Conservation (phyloP, 208 protist species). For the Kentomonas sorsogonicus region DNA sequence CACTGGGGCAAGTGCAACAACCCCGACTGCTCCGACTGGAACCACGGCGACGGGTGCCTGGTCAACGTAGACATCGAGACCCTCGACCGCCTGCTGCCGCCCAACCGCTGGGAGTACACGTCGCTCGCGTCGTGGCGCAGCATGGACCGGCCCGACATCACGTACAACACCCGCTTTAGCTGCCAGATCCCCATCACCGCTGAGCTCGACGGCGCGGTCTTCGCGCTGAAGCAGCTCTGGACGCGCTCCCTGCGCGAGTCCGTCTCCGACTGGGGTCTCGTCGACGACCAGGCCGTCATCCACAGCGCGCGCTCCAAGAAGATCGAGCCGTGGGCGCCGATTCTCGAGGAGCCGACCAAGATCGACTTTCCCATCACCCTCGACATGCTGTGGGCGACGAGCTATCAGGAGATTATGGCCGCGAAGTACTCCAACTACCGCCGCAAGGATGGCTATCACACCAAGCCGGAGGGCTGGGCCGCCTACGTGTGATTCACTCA, state of each 20-base stretch:
- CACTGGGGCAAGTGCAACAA: conserved; percentile 89
- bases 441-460: conserved; percentile 84
- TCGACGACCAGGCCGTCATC: conserved; percentile 69
- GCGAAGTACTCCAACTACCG: conserved; percentile 74
- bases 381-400: conserved; percentile 85
- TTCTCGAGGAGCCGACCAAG: conserved; percentile 84
- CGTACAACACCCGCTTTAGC: conserved; percentile 86
- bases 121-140: conserved; percentile 71
- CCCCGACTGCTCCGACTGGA: conserved; percentile 83
- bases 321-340: conserved; percentile 88
- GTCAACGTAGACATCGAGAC: conserved; percentile 90
- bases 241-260: conserved; percentile 73
- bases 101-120: conserved; percentile 88
- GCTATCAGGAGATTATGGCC: conserved; percentile 86
- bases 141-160: conserved; percentile 77
- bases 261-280: conserved; percentile 70
- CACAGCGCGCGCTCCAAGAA: conserved; percentile 61
- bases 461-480: conserved; percentile 76
- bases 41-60: conserved; percentile 86
- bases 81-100: conserved; percentile 69
- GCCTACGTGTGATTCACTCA: conserved; percentile 46
- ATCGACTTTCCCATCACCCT: conserved; percentile 82
- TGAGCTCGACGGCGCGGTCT: conserved; percentile 81
- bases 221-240: conserved; percentile 85
- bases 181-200: conserved; percentile 84